Evolutionary conservation across 495 filamentous ascomycete species (phyloP).

Genomic region (Talaromyces adpressus): DNA sequence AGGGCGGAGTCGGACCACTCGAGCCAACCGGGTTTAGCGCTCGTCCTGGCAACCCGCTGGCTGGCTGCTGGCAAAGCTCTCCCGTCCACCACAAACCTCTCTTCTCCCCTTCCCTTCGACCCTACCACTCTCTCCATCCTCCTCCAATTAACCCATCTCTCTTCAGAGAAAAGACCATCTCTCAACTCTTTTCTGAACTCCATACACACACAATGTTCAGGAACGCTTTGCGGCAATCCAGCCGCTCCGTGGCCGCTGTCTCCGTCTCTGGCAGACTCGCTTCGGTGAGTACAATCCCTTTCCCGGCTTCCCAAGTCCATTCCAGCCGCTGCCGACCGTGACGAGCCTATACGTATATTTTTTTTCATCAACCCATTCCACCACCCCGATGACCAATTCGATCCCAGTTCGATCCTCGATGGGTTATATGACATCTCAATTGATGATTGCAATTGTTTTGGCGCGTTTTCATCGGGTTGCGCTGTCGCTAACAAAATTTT

Average conservation of each 20-base stretch:
- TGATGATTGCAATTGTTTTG: conserved; percentile 15
- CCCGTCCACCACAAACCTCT: conserved; percentile 44
- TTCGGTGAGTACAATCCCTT: conserved; percentile 67
- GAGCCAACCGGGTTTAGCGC: conserved; percentile 40
- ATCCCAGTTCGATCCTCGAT: conserved; percentile 34
- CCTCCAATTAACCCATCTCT: conserved; percentile 43
- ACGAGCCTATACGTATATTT: not conserved
- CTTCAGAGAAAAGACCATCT: conserved; percentile 36
- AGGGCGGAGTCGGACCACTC: conserved; percentile 38
- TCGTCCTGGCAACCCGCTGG: conserved; percentile 39
- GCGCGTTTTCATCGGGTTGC: conserved; percentile 24
- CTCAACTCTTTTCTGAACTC: conserved; percentile 44
- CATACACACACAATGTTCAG: conserved; percentile 73
- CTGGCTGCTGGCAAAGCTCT: conserved; percentile 37
- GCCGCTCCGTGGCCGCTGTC: conserved; percentile 86
- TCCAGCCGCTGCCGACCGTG: conserved; percentile 1
- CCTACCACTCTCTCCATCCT: conserved; percentile 25
- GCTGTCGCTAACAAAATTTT: conserved; percentile 39
- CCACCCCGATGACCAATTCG: conserved; percentile 29
- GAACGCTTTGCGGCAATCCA: conserved; percentile 93
- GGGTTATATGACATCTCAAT: conserved; percentile 20
- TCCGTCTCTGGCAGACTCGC: conserved; percentile 84
- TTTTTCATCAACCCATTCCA: conserved; percentile 9
- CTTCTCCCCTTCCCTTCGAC: conserved; percentile 13
- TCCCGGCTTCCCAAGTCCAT: conserved; percentile 15